Evolutionary conservation across 345 rosid species (phyloP).

Genomic region (Citrus sinensis): DNA sequence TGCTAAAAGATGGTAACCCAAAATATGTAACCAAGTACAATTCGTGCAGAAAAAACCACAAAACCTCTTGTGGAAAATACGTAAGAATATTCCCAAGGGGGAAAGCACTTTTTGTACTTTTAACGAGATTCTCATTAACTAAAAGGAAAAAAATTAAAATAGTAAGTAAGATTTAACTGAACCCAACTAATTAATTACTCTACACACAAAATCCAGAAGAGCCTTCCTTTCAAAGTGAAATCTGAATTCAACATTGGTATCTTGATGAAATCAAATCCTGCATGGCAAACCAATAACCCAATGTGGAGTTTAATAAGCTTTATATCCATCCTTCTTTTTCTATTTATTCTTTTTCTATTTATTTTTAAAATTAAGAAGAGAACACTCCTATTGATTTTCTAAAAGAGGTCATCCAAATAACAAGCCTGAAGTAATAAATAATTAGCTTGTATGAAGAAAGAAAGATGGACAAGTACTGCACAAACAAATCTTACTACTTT

Average conservation of each 20-base stretch:
- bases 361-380: too few species aligned
- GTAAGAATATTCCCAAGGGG: conserved; percentile 10
- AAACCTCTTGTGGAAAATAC: conserved; percentile 26
- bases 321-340: too few species aligned
- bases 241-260: background rate
- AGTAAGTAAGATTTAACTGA: too few species aligned
- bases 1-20: background rate
- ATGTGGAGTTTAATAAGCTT: background rate
- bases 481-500: background rate
- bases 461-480: background rate
- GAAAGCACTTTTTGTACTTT: background rate
- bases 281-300: background rate
- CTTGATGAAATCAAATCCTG: background rate
- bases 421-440: background rate
- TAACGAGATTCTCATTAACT: background rate
- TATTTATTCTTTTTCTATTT: too few species aligned
- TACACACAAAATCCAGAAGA: background rate
- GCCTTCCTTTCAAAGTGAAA: background rate
- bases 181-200: background rate
- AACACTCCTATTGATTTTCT: background rate
- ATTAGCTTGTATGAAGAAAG: background rate
- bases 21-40: background rate
- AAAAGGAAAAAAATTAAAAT: too few species aligned
- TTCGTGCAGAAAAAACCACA: conserved; percentile 20
- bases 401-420: background rate